Percentiles rank a stretch among this genome's conserved stretches.
These are phyloP conservation scores for Fusarium metavorans DNA, from an alignment of 2,329 filamentous ascomycete genomes.

Conservation along the genomic window DNA sequence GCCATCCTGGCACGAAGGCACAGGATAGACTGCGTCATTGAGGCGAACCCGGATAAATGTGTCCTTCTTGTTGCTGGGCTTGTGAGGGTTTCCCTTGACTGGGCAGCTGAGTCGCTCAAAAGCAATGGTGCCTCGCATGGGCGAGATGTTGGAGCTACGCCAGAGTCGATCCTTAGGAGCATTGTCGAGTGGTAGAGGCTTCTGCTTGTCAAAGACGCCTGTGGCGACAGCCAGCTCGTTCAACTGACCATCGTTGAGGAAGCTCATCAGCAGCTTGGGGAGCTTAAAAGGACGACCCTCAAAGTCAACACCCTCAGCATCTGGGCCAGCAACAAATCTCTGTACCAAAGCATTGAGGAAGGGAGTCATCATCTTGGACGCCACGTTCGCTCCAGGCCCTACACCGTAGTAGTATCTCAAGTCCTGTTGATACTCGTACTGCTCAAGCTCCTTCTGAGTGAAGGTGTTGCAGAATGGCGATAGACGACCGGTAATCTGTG, in stretches of 20 bases:
- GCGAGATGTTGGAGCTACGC: slow-evolving; percentile 66
- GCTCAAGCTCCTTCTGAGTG: slow-evolving; percentile 69
- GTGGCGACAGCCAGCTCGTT: slow-evolving; percentile 69
- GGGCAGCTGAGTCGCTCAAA: slow-evolving; percentile 72
- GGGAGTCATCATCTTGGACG: slow-evolving; percentile 71
- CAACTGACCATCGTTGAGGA: slow-evolving; percentile 76
- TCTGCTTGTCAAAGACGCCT: slow-evolving; percentile 71
- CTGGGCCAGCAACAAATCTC: slow-evolving; percentile 65
- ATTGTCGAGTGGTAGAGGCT: slow-evolving; percentile 58
- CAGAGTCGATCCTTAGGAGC: slow-evolving; percentile 64
- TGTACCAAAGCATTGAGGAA: slow-evolving; percentile 66
- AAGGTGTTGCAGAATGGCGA: slow-evolving; percentile 74
- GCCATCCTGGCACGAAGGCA: slow-evolving; percentile 66
- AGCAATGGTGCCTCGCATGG: slow-evolving; percentile 74
- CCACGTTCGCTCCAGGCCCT: slow-evolving; percentile 67
- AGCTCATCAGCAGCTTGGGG: slow-evolving; percentile 69
- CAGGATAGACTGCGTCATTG: slow-evolving; percentile 72
- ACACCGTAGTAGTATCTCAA: slow-evolving; percentile 76
- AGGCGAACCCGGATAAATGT: slow-evolving; percentile 68
- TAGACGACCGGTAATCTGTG: slow-evolving; percentile 71
- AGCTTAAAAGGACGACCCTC: slow-evolving; percentile 62
- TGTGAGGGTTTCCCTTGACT: not conserved
- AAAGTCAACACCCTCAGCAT: slow-evolving; percentile 58
- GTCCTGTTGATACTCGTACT: slow-evolving; percentile 77
- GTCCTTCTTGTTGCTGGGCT: slow-evolving; percentile 41